Evolutionary conservation across 23 red algal species (phyloP).

Genomic region (Gracilaria domingensis): DNA sequence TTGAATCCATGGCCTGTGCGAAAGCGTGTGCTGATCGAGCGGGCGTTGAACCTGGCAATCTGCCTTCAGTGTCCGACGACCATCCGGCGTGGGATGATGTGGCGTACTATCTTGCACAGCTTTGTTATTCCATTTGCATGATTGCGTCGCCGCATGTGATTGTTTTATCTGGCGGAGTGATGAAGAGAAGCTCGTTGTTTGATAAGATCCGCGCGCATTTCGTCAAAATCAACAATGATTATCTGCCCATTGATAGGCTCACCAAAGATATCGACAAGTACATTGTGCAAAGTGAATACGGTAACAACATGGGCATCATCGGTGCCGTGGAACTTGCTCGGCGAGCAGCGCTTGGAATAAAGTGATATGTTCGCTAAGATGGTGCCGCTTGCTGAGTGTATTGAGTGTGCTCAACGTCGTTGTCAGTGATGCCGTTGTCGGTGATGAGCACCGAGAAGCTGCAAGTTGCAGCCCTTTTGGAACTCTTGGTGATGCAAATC

Average conservation of each 20-base stretch:
- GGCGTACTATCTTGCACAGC: constrained; percentile 92
- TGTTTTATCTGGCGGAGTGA: constrained; percentile 89
- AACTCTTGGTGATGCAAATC: not conserved
- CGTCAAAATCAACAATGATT: constrained; percentile 65
- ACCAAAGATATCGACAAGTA: constrained; percentile 74
- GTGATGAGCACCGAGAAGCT: constrained; percentile 18
- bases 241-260: constrained; percentile 59
- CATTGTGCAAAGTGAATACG: constrained; percentile 67
- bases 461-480: constrained; percentile 12
- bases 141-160: constrained; percentile 92
- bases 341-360: constrained; percentile 50
- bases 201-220: constrained; percentile 62
- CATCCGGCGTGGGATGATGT: constrained; percentile 85
- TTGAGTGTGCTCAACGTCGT: not conserved
- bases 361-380: not conserved
- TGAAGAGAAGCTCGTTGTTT: constrained; percentile 80
- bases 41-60: constrained; percentile 54
- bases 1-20: constrained; percentile 90
- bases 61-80: constrained; percentile 71
- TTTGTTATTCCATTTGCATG: constrained; percentile 84
- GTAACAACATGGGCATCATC: constrained; percentile 84
- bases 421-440: constrained; percentile 33
- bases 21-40: constrained; percentile 85
- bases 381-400: not conserved
- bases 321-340: constrained; percentile 84